Conservation (phyloP, 1,139 yeast genomes). For the Pichia sp. region DNA sequence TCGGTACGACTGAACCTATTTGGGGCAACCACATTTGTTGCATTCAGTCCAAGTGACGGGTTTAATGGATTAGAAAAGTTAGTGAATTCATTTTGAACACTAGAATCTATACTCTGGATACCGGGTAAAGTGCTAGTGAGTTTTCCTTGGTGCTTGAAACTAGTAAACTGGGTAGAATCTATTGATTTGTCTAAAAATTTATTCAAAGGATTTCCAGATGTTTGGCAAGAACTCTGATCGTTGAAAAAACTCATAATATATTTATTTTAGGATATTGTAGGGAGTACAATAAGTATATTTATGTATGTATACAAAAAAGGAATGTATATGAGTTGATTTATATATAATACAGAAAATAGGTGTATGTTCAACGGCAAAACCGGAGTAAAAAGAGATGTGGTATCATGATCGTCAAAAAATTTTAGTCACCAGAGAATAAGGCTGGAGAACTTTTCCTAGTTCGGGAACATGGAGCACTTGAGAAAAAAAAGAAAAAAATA, state of each 20-base stretch:
- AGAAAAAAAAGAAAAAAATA: not conserved
- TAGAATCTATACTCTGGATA: conserved; percentile 11
- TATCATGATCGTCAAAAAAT: not conserved
- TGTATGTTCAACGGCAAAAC: not conserved
- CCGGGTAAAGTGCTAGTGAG: conserved; percentile 3
- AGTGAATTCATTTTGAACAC: conserved; percentile 14
- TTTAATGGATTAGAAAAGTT: not conserved
- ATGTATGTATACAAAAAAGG: not conserved
- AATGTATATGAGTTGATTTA: not conserved
- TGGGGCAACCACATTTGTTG: not conserved
- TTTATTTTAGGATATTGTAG: not conserved
- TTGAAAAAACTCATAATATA: conserved; percentile 10
- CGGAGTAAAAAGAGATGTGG: not conserved
- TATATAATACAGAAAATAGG: no score
- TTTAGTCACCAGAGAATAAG: not conserved
- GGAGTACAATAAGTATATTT: not conserved
- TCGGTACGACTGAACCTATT: not conserved
- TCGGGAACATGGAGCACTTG: not conserved
- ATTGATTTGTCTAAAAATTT: conserved; percentile 3
- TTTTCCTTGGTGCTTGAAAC: not conserved
- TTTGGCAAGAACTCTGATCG: conserved; percentile 3
- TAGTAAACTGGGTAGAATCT: not conserved
- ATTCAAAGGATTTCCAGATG: conserved; percentile 6
- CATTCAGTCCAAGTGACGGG: not conserved
- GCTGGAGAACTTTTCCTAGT: not conserved